Evolutionary conservation across 495 filamentous ascomycete genomes (phyloP).

Genomic region (Aspergillus coremiiformis): DNA sequence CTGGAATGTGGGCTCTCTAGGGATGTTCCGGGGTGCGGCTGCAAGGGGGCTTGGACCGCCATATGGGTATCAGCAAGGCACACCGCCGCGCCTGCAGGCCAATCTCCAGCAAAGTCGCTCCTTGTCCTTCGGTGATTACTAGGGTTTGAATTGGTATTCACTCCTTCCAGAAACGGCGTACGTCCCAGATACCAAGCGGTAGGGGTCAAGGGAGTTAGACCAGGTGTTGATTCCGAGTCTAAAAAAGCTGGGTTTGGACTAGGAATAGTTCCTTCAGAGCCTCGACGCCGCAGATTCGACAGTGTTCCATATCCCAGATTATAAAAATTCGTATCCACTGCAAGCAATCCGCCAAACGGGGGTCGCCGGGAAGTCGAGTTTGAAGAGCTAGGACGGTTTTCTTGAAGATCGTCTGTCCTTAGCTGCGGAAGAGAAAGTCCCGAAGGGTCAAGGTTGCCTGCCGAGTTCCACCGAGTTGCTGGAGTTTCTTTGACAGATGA

Average conservation of each 20-base stretch:
- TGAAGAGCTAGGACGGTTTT: not conserved
- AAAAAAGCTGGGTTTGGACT: conserved; percentile 45
- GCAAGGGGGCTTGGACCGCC: conserved; percentile 35
- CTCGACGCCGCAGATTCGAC: conserved; percentile 37
- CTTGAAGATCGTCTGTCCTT: not conserved
- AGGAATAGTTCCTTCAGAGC: conserved; percentile 47
- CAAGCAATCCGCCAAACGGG: conserved; percentile 46
- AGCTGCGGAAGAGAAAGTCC: conserved; percentile 1
- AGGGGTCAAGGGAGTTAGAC: conserved; percentile 43
- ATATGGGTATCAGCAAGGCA: conserved; percentile 29
- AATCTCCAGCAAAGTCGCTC: conserved; percentile 37
- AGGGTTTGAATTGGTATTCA: conserved; percentile 26
- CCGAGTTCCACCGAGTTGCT: conserved; percentile 11
- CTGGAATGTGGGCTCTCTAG: conserved; percentile 41
- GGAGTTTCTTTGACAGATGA: conserved; percentile 5
- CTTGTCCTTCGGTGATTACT: conserved; percentile 39
- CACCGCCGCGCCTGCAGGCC: conserved; percentile 18
- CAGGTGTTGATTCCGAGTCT: conserved; percentile 34
- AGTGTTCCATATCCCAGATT: conserved; percentile 36
- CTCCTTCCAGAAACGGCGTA: conserved; percentile 42
- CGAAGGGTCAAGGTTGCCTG: not conserved
- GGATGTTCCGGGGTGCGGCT: conserved; percentile 20
- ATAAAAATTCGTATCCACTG: conserved; percentile 30
- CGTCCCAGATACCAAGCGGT: conserved; percentile 49
- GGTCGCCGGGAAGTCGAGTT: conserved; percentile 29